Base-by-base conservation (phyloP, 2,329 filamentous ascomycete species). In the Pseudogymnoascus sp. region DNA sequence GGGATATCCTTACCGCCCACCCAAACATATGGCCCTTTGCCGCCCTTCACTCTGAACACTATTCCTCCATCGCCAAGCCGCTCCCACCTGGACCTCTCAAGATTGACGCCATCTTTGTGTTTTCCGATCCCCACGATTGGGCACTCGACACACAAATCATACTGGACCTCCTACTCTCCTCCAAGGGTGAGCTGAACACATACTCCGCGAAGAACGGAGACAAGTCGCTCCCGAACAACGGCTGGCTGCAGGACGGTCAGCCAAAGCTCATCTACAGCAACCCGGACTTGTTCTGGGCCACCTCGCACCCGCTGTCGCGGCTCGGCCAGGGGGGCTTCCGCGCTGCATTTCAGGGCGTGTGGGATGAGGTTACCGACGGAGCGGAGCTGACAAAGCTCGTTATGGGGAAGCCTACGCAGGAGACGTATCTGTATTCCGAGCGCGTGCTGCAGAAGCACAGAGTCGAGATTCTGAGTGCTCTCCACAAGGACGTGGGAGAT, bases 81-180 rank as follows among this genome's bases (percentile, higher is more conserved):
- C 77, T 89, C 0, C 86, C 86, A 62, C 76, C 61, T 0, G 70
- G 76, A 8, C 74, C 79, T 8, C 80, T 93, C 57, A 92, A 90
- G 68, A 88, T 99, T 67, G 91, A 96, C 70, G 92, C 92, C 28
- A 85, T 97, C 28, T 88, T 97, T 69, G 88, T 97, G 6, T 97
- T 93, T 81, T 96, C 96, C 73, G 94, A 97, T 74, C 92, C 94
- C 3, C 85, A 94, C 61, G 94, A 99, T 77, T 99, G 94, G 94
- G 92, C 89, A 0, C 81, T 97, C 8, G 93, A 97, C 73, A 85
- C 86, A 2, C 89, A 96, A 71, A 78, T 97, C 67, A 88, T 97
- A 62, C 74, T 88, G 60, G 94, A 99, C 73, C 77, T 96, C 9
- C 78, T 97, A 6, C 80, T 96, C 39, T 96, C 92, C 0, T 79